These are phyloP conservation scores for Auriscalpium vulgare DNA, from an alignment of 768 basidiomycete genomes.

Conservation along the genomic window DNA sequence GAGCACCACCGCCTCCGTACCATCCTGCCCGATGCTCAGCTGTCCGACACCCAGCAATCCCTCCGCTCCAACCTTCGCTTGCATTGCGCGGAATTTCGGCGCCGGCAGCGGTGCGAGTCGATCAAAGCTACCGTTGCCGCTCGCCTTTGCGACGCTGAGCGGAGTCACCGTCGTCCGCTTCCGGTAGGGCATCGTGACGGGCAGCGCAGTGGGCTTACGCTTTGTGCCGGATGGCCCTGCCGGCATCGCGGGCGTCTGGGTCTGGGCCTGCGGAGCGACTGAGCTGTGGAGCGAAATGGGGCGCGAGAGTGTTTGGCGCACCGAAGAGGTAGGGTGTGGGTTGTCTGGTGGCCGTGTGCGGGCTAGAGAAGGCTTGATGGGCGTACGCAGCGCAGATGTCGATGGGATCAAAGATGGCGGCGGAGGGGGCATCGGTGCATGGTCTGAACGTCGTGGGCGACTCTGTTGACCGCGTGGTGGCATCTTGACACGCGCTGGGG, in stretches of 20 bases:
- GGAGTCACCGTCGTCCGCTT: constrained; percentile 12
- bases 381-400: not conserved
- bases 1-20: not conserved
- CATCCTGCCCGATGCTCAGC: constrained; percentile 10
- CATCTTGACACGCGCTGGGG: constrained; percentile 1
- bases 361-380: not conserved
- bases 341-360: not conserved
- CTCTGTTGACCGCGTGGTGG: not conserved
- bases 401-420: not conserved
- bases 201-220: constrained; percentile 13
- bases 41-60: constrained; percentile 15
- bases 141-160: constrained; percentile 11
- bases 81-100: constrained; percentile 12
- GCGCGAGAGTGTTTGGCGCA: not conserved
- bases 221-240: constrained; percentile 8
- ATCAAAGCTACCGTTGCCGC: constrained; percentile 11
- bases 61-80: constrained; percentile 6
- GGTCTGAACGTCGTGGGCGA: not conserved
- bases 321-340: not conserved
- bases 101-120: constrained; percentile 17
- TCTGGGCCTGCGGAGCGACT: not conserved
- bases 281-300: not conserved
- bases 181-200: constrained; percentile 13
- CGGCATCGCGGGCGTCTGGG: not conserved
- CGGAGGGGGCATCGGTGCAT: not conserved